phyloP scores from a whole-genome alignment of 257 asterid species.

The Primulina eburnea region DNA sequence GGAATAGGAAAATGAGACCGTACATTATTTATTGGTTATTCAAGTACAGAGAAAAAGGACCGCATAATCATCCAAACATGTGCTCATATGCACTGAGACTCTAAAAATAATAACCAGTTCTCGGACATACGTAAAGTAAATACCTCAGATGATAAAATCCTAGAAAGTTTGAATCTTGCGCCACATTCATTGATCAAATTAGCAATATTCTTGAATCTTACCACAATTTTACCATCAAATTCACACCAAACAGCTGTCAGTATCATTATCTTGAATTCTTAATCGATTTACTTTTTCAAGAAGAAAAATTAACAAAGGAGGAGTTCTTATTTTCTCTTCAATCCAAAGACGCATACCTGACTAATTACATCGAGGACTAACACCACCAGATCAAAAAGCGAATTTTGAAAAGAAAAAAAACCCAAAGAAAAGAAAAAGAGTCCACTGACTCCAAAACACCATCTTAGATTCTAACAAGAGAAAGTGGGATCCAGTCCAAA shows the following conservation, averaged over 20 bases:
- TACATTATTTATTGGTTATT: not conserved
- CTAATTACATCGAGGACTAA: constrained; percentile 4
- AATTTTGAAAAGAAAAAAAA: no score
- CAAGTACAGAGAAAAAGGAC: not conserved
- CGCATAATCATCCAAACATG: constrained; percentile 4
- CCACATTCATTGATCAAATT: not conserved
- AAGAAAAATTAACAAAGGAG: not conserved
- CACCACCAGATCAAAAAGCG: not conserved
- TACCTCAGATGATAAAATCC: not conserved
- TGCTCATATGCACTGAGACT: not conserved
- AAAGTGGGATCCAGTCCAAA: constrained; percentile 4
- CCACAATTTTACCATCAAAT: not conserved
- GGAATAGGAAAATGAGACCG: not conserved
- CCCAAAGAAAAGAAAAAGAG: not conserved
- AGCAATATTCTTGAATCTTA: not conserved
- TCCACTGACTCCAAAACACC: not conserved
- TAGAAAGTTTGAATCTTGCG: not conserved
- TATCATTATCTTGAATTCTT: not conserved
- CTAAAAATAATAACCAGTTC: constrained; percentile 11
- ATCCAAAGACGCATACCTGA: constrained; percentile 7
- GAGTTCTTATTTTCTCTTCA: not conserved
- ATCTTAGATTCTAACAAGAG: not conserved
- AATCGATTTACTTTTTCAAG: not conserved
- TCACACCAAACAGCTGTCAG: not conserved
- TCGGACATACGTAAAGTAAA: not conserved